phyloP scores from a whole-genome alignment of 169 alveolate genomes.

The Besnoitia besnoiti region DNA sequence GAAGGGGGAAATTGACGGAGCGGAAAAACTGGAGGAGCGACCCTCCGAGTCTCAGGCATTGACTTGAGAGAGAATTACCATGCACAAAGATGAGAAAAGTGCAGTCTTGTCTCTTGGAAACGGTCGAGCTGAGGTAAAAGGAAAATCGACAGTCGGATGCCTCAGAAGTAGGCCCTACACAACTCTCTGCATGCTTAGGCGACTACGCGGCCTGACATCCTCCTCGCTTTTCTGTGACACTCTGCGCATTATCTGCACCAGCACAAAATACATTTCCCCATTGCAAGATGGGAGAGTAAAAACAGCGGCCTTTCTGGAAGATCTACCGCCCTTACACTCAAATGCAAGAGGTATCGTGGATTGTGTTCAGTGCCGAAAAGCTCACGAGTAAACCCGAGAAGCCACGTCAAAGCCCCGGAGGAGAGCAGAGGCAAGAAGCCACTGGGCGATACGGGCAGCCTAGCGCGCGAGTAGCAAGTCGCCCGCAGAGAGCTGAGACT shows the following conservation, averaged over 20 bases:
- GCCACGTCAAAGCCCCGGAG: too few species aligned
- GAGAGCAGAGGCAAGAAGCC: too few species aligned
- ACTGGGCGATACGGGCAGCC: too few species aligned
- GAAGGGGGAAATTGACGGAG: not conserved
- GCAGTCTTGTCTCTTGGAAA: not conserved
- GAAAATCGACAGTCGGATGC: not conserved
- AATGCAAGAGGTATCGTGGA: too few species aligned
- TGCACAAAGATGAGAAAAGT: not conserved
- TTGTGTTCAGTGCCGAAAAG: too few species aligned
- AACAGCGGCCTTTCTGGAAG: too few species aligned
- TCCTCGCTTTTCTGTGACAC: not conserved
- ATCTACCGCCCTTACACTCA: too few species aligned
- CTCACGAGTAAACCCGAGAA: too few species aligned
- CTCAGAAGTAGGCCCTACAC: not conserved
- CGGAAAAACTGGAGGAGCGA: not conserved
- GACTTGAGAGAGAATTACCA: not conserved
- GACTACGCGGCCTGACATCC: not conserved
- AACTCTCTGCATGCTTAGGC: slow-evolving; percentile 1
- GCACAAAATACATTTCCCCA: too few species aligned
- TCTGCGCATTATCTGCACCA: not conserved
- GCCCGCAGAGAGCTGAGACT: too few species aligned
- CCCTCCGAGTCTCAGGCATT: not conserved
- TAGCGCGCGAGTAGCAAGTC: too few species aligned
- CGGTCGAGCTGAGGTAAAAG: not conserved
- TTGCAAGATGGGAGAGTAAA: too few species aligned